These are phyloP conservation scores for Microcyclospora pomicola DNA, from an alignment of 2,329 filamentous ascomycete genomes.

Conservation along the genomic window DNA sequence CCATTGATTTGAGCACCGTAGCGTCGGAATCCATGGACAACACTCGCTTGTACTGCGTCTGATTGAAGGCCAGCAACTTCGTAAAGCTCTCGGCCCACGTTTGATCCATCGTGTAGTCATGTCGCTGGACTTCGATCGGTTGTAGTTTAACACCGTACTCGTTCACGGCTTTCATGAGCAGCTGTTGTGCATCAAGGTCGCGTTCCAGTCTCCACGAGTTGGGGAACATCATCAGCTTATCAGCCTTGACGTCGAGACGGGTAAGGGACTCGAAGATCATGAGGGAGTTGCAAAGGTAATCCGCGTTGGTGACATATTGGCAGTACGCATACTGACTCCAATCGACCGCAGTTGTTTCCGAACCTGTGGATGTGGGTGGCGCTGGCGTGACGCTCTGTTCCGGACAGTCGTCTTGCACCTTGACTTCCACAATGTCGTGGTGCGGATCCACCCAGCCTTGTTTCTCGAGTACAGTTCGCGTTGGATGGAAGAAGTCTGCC, in stretches of 20 bases:
- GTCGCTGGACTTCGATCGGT: constrained; percentile 25
- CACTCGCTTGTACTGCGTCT: constrained; percentile 46
- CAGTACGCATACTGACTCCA: constrained; percentile 31
- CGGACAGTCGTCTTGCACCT: too few species aligned
- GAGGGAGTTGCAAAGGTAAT: constrained; percentile 33
- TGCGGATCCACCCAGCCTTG: too few species aligned
- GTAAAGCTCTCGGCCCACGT: constrained; percentile 53
- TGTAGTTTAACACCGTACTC: constrained; percentile 35
- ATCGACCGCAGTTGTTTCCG: neutral
- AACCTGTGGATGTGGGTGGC: too few species aligned
- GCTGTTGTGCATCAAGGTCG: constrained; percentile 20
- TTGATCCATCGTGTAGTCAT: constrained; percentile 20
- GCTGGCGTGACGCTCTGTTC: too few species aligned
- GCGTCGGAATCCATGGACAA: constrained; percentile 49
- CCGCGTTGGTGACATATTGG: constrained; percentile 30
- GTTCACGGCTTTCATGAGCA: constrained; percentile 35
- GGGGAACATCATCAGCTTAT: constrained; percentile 32
- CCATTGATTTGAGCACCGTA: constrained; percentile 46
- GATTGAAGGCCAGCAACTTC: constrained; percentile 54
- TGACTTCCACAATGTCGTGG: too few species aligned
- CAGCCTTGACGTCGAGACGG: constrained; percentile 27
- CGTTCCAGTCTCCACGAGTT: constrained; percentile 16
- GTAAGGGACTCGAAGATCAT: constrained; percentile 30
- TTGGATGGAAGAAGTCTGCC: too few species aligned
- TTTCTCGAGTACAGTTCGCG: too few species aligned